Percentiles rank a stretch among this genome's conserved stretches.
Conservation (phyloP, 768 basidiomycete species). For the Thelephora ganbajun region DNA sequence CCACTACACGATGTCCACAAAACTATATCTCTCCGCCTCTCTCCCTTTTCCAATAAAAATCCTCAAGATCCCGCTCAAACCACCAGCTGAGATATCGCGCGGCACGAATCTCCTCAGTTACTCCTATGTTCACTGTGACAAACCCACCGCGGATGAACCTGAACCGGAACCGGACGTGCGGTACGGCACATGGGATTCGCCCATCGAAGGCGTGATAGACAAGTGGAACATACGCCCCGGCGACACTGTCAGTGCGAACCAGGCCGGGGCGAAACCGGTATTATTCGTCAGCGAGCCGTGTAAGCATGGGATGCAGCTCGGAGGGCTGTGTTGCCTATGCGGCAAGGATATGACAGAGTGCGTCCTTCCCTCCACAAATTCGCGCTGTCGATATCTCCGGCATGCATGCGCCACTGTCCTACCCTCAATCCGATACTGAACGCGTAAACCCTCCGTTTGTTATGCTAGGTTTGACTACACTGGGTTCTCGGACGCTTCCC, state of each 20-base stretch:
- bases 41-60: conserved; percentile 84
- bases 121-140: conserved; percentile 44
- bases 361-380: conserved; percentile 15
- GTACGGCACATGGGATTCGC: conserved; percentile 85
- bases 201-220: conserved; percentile 66
- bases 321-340: conserved; percentile 86
- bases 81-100: conserved; percentile 36
- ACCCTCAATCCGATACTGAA: conserved; percentile 14
- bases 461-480: conserved; percentile 57
- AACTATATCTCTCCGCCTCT: conserved; percentile 59
- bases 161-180: conserved; percentile 46
- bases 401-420: not conserved
- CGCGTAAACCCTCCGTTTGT: too few species aligned
- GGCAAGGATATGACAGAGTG: conserved; percentile 93
- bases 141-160: conserved; percentile 22
- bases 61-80: conserved; percentile 44
- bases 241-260: conserved; percentile 45
- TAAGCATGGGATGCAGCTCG: conserved; percentile 87
- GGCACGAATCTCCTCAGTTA: conserved; percentile 76
- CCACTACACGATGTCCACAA: conserved; percentile 44
- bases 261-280: conserved; percentile 45
- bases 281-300: conserved; percentile 79
- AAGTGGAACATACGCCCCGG: conserved; percentile 57
- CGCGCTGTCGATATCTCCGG: conserved; percentile 8
- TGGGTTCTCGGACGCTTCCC: conserved; percentile 73